Conservation (phyloP, 2,329 filamentous ascomycete genomes). For the Pyrenophora seminiperda region DNA sequence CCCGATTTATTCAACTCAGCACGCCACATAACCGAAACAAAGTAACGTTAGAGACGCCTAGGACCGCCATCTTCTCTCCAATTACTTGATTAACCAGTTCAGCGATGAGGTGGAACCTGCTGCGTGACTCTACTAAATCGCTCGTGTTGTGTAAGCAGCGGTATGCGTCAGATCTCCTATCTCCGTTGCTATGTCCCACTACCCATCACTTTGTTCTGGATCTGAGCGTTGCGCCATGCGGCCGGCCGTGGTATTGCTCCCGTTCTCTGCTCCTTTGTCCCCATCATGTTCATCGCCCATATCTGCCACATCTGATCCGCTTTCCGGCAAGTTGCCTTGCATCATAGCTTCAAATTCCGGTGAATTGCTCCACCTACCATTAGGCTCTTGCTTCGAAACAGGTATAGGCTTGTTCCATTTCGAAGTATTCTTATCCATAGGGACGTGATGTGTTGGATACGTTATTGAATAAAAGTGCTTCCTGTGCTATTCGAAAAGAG, state of each 20-base stretch:
- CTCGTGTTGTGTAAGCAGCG: background rate
- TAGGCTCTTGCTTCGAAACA: conserved; percentile 1
- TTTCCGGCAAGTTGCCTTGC: background rate
- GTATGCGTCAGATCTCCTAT: background rate
- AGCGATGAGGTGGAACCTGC: background rate
- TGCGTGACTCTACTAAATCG: background rate
- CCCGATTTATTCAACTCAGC: too few species aligned
- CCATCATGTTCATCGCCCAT: background rate
- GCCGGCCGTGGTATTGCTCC: background rate
- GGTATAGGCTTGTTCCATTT: background rate
- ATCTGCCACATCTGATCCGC: background rate
- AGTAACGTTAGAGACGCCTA: background rate
- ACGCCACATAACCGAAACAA: background rate
- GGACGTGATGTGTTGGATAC: background rate
- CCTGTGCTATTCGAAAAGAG: background rate
- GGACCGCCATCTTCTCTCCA: background rate
- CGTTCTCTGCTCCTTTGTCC: background rate
- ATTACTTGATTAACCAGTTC: background rate
- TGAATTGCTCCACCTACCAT: background rate
- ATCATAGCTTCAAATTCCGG: background rate
- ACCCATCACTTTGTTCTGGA: background rate
- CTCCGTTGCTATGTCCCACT: background rate
- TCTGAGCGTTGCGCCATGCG: background rate
- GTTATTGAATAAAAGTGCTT: background rate
- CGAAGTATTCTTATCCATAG: background rate